A percentile compares a stretch with the other conserved stretches of the same genome.
Conservation (phyloP, 2,329 filamentous ascomycete genomes). For the Cyanodermella asteris region DNA sequence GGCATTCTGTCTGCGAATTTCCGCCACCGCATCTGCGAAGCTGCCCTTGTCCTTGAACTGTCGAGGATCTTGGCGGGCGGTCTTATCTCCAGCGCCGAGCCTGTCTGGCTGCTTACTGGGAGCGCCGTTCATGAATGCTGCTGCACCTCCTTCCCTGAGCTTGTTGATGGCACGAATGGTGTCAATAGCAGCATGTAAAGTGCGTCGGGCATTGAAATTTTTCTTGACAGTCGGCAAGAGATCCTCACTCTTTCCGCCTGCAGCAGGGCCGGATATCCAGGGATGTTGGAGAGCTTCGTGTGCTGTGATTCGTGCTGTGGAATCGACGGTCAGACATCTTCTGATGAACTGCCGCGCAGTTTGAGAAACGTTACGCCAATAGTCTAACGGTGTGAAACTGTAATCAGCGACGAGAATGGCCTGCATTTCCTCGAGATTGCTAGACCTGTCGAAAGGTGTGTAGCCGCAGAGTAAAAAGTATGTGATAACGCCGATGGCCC, state of each 20-base stretch:
- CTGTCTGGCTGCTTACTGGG: slow-evolving; percentile 32
- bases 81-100: too few species aligned
- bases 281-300: slow-evolving; percentile 49
- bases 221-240: slow-evolving; percentile 44
- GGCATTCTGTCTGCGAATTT: too few species aligned
- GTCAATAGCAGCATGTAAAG: slow-evolving; percentile 45
- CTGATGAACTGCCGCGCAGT: slow-evolving; percentile 81
- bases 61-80: too few species aligned
- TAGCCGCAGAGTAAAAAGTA: slow-evolving; percentile 97
- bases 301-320: slow-evolving; percentile 68
- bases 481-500: slow-evolving; percentile 95
- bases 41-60: too few species aligned
- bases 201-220: slow-evolving; percentile 46
- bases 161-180: slow-evolving; percentile 48
- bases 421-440: slow-evolving; percentile 97
- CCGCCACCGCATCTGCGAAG: too few species aligned
- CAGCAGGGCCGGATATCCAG: slow-evolving; percentile 34
- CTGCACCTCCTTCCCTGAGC: slow-evolving; percentile 36
- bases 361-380: slow-evolving; percentile 84
- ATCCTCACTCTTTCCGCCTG: slow-evolving; percentile 20
- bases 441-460: slow-evolving; percentile 93
- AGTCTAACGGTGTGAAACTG: slow-evolving; percentile 79
- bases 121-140: slow-evolving; percentile 39
- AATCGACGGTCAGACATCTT: slow-evolving; percentile 77
- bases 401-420: slow-evolving; percentile 94